A percentile compares a stretch with the other conserved stretches of the same genome.
phyloP scores from a whole-genome alignment of 2,329 filamentous ascomycete genomes.

The Dactylellina cionopaga region DNA sequence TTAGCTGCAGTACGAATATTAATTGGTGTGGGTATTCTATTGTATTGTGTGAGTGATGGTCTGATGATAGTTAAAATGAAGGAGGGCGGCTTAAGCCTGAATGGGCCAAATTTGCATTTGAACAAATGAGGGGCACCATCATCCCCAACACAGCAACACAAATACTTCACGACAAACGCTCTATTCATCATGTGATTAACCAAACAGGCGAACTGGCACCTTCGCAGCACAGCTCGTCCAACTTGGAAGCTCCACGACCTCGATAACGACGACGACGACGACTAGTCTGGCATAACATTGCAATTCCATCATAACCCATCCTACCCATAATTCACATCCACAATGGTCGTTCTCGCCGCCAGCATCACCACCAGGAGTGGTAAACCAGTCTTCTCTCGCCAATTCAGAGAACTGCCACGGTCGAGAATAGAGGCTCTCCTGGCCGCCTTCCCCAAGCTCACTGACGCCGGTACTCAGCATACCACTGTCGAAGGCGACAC shows the following conservation, averaged over 20 bases:
- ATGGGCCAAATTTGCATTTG: slow-evolving; percentile 1
- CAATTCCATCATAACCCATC: slow-evolving; percentile 7
- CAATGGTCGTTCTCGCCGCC: slow-evolving; percentile 89
- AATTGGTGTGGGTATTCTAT: too few relatives aligned
- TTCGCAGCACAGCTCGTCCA: slow-evolving; percentile 23
- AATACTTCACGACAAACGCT: slow-evolving; percentile 15
- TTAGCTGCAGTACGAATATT: too few relatives aligned
- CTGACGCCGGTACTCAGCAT: slow-evolving; percentile 94
- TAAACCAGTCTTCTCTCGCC: slow-evolving; percentile 96
- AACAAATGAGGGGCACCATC: slow-evolving; percentile 34
- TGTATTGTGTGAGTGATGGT: too few relatives aligned
- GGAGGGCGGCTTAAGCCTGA: not conserved
- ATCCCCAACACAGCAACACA: slow-evolving; percentile 8
- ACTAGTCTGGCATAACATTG: slow-evolving; percentile 6
- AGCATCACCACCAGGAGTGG: slow-evolving; percentile 98
- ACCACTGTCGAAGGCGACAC: slow-evolving; percentile 99
- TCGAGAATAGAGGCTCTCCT: slow-evolving; percentile 96
- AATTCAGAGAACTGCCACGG: slow-evolving; percentile 97
- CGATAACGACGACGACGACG: slow-evolving; percentile 23
- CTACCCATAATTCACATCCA: not conserved
- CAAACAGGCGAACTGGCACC: slow-evolving; percentile 52
- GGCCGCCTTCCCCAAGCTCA: slow-evolving; percentile 96
- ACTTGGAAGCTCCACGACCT: slow-evolving; percentile 18
- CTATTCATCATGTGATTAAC: slow-evolving; percentile 22
- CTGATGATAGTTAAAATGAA: slow-evolving; percentile 23